phyloP scores from a whole-genome alignment of 257 asterid genomes.

The Coffea canephora region DNA sequence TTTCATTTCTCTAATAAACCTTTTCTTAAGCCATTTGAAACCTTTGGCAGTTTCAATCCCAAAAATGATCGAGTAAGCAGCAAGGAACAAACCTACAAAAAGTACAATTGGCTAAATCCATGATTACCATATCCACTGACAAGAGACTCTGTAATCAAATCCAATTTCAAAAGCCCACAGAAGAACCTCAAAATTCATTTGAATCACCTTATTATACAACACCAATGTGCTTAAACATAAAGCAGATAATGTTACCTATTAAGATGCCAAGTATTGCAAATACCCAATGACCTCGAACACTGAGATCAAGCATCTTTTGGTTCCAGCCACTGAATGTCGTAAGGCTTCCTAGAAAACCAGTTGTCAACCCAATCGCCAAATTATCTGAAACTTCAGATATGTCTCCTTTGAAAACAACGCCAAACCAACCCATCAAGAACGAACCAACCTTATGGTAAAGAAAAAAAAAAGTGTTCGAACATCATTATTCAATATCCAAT shows the following conservation, averaged over 20 bases:
- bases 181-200: neutral
- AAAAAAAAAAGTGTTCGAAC: neutral
- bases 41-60: slow-evolving; percentile 79
- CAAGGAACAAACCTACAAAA: slow-evolving; percentile 66
- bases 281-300: slow-evolving; percentile 65
- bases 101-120: neutral
- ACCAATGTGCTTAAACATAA: neutral
- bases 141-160: neutral
- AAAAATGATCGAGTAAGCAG: slow-evolving; percentile 54
- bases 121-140: neutral
- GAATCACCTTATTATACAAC: neutral
- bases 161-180: neutral
- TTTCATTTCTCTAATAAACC: slow-evolving; percentile 12
- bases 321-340: slow-evolving; percentile 99
- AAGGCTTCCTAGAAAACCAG: slow-evolving; percentile 93
- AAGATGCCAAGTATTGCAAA: slow-evolving; percentile 65
- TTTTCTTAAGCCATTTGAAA: slow-evolving; percentile 40
- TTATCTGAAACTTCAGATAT: slow-evolving; percentile 59
- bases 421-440: slow-evolving; percentile 96
- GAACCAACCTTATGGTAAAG: slow-evolving; percentile 67
- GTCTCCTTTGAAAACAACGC: slow-evolving; percentile 74
- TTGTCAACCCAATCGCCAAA: slow-evolving; percentile 71
- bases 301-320: slow-evolving; percentile 83
- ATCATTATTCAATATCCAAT: neutral
- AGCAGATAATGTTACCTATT: slow-evolving; percentile 43